A percentile compares a stretch with the other conserved stretches of the same genome.
Evolutionary conservation across 306 rosid species (phyloP).

Genomic region (Begonia fuchsioides): DNA sequence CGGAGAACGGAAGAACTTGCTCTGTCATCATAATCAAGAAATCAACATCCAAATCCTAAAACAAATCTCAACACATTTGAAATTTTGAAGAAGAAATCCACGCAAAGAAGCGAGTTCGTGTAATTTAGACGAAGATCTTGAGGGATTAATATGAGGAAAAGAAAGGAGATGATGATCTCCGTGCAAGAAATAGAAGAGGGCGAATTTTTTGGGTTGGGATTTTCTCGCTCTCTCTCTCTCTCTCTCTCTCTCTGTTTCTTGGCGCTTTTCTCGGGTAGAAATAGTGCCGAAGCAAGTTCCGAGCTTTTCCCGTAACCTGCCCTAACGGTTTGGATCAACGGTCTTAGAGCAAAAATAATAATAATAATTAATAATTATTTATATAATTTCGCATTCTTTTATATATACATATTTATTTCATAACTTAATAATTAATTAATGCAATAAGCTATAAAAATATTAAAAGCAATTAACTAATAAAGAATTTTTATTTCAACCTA

Average conservation of each 20-base stretch:
- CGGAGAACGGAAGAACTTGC: constrained; percentile 41
- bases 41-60: constrained; percentile 13
- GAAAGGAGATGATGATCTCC: constrained; percentile 5
- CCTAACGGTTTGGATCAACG: constrained; percentile 41
- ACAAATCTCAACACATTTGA: too few species aligned
- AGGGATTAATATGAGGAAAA: background rate
- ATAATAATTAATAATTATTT: background rate
- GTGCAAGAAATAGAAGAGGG: constrained; percentile 17
- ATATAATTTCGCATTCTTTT: background rate
- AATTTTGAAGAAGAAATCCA: too few species aligned
- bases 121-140: too few species aligned
- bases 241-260: constrained; percentile 11
- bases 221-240: constrained; percentile 14
- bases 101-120: too few species aligned
- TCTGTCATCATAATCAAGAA: constrained; percentile 37
- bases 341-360: constrained; percentile 5
- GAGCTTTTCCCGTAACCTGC: constrained; percentile 47
- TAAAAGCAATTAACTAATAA: too few species aligned
- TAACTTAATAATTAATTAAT: too few species aligned
- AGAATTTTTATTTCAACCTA: too few species aligned
- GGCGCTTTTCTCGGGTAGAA: constrained; percentile 14
- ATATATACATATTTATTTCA: background rate
- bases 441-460: too few species aligned
- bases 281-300: constrained; percentile 63
- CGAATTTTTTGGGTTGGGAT: constrained; percentile 12